Evolutionary conservation across 108 stramenopile genomes (phyloP).

Genomic region (Pseudonitzschia pungens): DNA sequence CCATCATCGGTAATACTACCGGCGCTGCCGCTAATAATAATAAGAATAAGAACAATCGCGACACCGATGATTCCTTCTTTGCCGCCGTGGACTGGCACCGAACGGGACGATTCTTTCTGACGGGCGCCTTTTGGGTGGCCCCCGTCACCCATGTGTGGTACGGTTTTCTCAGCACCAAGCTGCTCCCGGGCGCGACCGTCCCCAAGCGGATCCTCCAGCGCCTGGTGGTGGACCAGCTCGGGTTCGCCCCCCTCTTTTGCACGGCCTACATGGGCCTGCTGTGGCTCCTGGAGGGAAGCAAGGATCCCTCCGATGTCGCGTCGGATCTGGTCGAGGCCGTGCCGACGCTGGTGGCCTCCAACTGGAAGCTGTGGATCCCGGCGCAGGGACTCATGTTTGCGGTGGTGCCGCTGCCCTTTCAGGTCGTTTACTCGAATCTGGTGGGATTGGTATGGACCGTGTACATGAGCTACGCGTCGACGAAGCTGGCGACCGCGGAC

Average conservation of each 20-base stretch:
- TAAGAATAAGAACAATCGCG: no score
- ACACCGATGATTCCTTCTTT: neutral
- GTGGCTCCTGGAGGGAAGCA: conserved; percentile 70
- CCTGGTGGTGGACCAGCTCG: conserved; percentile 67
- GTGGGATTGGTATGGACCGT: conserved; percentile 89
- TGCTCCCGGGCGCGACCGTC: conserved; percentile 18
- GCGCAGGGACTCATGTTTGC: conserved; percentile 76
- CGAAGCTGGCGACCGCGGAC: neutral
- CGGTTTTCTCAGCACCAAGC: conserved; percentile 25
- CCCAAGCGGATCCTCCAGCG: conserved; percentile 44
- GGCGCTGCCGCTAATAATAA: no score
- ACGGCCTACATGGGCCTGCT: conserved; percentile 63
- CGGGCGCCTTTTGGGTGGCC: conserved; percentile 77
- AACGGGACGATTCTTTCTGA: conserved; percentile 57
- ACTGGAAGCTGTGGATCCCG: conserved; percentile 86
- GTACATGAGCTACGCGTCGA: conserved; percentile 35
- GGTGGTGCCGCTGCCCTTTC: conserved; percentile 66
- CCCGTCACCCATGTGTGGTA: conserved; percentile 85
- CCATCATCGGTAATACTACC: no score
- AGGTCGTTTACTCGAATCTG: conserved; percentile 78
- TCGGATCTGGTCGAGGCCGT: conserved; percentile 33
- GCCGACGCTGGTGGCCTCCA: conserved; percentile 59
- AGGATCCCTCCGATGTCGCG: neutral
- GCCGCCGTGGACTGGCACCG: conserved; percentile 43
- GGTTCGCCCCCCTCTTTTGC: conserved; percentile 70